phyloP scores from a whole-genome alignment of 202 grass and related monocot genomes.

The Setaria italica region DNA sequence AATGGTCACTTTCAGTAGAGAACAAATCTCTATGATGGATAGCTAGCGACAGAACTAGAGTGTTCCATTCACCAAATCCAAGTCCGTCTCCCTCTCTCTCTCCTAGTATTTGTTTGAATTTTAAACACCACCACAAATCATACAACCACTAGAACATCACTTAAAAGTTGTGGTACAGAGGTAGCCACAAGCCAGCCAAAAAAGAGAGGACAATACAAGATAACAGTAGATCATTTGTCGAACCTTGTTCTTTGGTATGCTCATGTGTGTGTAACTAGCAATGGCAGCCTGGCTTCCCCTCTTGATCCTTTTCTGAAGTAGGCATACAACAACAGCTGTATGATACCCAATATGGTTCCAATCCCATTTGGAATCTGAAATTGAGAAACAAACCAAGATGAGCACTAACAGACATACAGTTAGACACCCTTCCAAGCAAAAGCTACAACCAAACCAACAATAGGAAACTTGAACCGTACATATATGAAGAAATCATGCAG shows the following conservation, averaged over 20 bases:
- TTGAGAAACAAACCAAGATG: constrained; percentile 28
- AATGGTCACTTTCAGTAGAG: constrained; percentile 9
- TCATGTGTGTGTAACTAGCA: constrained; percentile 63
- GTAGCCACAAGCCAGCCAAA: background rate
- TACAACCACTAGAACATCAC: background rate
- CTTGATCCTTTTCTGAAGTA: constrained; percentile 69
- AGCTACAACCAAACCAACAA: constrained; percentile 9
- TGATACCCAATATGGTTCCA: constrained; percentile 69
- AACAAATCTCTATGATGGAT: background rate
- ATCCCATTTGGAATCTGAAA: constrained; percentile 94
- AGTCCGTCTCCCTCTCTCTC: background rate
- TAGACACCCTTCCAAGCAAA: constrained; percentile 43
- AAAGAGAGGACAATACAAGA: background rate
- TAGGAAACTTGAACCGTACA: constrained; percentile 49
- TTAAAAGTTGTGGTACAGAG: background rate
- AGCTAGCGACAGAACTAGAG: constrained; percentile 20
- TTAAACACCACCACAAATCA: background rate
- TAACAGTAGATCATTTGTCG: background rate
- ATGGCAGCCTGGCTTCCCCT: constrained; percentile 52
- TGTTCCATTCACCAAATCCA: constrained; percentile 1
- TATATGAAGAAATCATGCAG: constrained; percentile 88
- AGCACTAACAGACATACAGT: constrained; percentile 25
- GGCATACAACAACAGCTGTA: constrained; percentile 79
- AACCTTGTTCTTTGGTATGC: constrained; percentile 26
- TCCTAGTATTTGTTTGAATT: background rate